phyloP scores from a whole-genome alignment of 2,329 filamentous ascomycete genomes.

The Diaporthe citrichinensis region DNA sequence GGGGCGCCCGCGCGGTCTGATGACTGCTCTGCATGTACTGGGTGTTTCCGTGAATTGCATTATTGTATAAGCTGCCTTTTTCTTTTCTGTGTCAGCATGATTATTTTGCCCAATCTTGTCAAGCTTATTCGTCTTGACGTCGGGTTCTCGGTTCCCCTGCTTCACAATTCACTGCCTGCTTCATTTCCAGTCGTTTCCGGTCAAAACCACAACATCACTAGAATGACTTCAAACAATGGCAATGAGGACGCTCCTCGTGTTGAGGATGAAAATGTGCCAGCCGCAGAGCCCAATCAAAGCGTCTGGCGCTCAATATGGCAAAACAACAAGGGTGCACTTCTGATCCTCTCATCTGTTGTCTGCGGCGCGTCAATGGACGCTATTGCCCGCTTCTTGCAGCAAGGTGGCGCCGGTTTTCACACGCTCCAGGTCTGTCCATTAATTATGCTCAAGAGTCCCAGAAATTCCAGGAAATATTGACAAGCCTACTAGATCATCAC shows the following conservation, averaged over 20 bases:
- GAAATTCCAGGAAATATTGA: background rate
- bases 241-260: background rate
- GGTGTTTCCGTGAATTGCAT: background rate
- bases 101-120: background rate
- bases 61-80: background rate
- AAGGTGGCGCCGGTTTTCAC: constrained; percentile 37
- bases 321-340: constrained; percentile 39
- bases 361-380: constrained; percentile 40
- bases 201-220: background rate
- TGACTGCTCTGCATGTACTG: constrained; percentile 19
- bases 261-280: background rate
- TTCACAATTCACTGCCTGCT: background rate
- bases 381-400: constrained; percentile 38
- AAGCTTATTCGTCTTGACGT: background rate
- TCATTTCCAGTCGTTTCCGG: background rate
- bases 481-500: constrained; percentile 29
- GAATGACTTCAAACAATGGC: constrained; percentile 24
- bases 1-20: constrained; percentile 2
- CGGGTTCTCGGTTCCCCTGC: background rate
- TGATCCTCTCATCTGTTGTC: constrained; percentile 37
- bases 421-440: constrained; percentile 32
- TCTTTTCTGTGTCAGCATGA: background rate
- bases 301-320: constrained; percentile 37
- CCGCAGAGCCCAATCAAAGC: background rate
- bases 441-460: background rate